Percentiles rank a stretch among this genome's conserved stretches.
phyloP scores from a whole-genome alignment of 768 basidiomycete species.

The Kwoniella dendrophila region DNA sequence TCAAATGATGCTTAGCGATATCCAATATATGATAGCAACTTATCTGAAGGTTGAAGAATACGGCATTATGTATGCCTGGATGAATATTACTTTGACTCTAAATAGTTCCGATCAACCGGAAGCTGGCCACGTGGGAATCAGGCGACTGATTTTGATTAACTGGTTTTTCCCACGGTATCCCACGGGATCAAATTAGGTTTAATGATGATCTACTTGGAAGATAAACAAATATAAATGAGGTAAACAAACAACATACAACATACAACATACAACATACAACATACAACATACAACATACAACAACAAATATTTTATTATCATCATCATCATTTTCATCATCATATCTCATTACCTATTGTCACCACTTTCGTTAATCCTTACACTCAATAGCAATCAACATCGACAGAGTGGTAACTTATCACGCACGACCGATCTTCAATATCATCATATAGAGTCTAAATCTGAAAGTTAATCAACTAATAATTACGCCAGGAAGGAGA shows the following conservation, averaged over 20 bases:
- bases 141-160: slow-evolving; percentile 24
- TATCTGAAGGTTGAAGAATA: no score
- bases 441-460: no score
- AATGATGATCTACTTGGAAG: neutral
- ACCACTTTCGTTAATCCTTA: no score
- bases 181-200: slow-evolving; percentile 17
- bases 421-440: no score
- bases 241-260: slow-evolving; percentile 12
- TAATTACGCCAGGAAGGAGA: neutral
- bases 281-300: slow-evolving; percentile 7
- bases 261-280: neutral
- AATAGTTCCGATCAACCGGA: neutral
- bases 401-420: no score
- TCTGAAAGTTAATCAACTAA: neutral
- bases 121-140: neutral
- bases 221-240: slow-evolving; percentile 3
- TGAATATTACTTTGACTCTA: neutral
- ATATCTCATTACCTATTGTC: neutral
- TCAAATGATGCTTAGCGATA: no score
- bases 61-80: neutral
- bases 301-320: no score
- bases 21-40: no score
- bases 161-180: slow-evolving; percentile 29
- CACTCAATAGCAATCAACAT: no score
- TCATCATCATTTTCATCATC: neutral